These are phyloP conservation scores for Rhynchosporium agropyri DNA, from an alignment of 2,329 filamentous ascomycete genomes.

Conservation along the genomic window DNA sequence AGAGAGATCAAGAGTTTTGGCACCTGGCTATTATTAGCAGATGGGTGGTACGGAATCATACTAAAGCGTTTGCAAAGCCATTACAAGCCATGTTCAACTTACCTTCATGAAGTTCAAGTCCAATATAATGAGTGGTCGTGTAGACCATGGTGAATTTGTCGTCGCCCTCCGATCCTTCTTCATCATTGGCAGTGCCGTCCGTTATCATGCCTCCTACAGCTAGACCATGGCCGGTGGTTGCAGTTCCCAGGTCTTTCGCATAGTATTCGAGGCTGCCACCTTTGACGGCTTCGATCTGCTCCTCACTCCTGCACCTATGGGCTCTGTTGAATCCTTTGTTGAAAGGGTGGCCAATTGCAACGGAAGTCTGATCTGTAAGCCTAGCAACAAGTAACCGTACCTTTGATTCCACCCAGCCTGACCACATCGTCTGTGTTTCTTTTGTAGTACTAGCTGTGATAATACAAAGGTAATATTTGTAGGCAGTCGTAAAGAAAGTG, in stretches of 20 bases:
- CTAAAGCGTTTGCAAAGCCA: slow-evolving; percentile 2
- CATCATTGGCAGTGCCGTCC: slow-evolving; percentile 44
- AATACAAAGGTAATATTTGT: slow-evolving; percentile 94
- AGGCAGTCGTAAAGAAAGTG: slow-evolving; percentile 88
- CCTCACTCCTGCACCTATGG: slow-evolving; percentile 67
- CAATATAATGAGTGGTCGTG: slow-evolving; percentile 94
- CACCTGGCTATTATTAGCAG: slow-evolving; percentile 52
- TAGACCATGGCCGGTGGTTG: slow-evolving; percentile 45
- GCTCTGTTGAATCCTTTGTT: slow-evolving; percentile 88
- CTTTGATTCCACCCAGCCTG: slow-evolving; percentile 91
- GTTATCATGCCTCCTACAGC: slow-evolving; percentile 47
- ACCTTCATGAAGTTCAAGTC: slow-evolving; percentile 78
- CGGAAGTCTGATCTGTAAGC: slow-evolving; percentile 77
- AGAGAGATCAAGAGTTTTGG: slow-evolving; percentile 75
- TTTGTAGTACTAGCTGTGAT: slow-evolving; percentile 81
- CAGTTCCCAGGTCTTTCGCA: slow-evolving; percentile 43
- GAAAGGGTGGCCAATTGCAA: slow-evolving; percentile 85
- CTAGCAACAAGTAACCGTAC: slow-evolving; percentile 82
- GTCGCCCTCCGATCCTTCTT: slow-evolving; percentile 45
- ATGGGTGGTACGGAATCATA: slow-evolving; percentile 31
- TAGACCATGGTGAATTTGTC: slow-evolving; percentile 56
- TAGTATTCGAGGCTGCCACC: slow-evolving; percentile 65
- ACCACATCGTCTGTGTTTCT: slow-evolving; percentile 84
- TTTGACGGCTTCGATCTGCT: slow-evolving; percentile 63
- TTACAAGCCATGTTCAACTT: slow-evolving; percentile 41